Base-by-base conservation (phyloP, 768 basidiomycete genomes). In the Xerocomellus intermedius region DNA sequence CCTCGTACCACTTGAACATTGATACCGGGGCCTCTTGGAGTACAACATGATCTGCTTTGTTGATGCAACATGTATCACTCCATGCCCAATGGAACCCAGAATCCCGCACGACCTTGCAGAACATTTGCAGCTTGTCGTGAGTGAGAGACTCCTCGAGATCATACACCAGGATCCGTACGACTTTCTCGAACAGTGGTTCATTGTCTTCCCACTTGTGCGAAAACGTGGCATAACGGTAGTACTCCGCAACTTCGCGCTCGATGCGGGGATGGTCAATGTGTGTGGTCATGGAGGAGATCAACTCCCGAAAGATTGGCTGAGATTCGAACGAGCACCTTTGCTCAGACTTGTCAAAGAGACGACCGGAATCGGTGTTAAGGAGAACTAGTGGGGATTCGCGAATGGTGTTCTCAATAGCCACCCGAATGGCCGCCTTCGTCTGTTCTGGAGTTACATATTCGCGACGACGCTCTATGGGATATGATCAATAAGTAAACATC, bases 251-350 rank as follows among this genome's bases (percentile, higher is more conserved):
- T 0, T 56, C 26, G 3, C 33, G 36, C 5, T 48, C 16, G 3
- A 56, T 56, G 3, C 28, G 55, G n/a, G 38, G 4, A 12, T 22
- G 52, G 6, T 57, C 42, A 8, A 50, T 47, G 7, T 35, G n/a
- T 22, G 41, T 49, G 2, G 48, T 52, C 44, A 17, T 37, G 36
- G 60, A 60, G 1, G 54, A 55, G 21, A 52, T 5, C 13, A 56
- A 17, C 30, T 56, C 35, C 30, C 14, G 6, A 26, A 61, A 59
- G 6, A 32, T 5, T n/a, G 53, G 35, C 2, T 36, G 19, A 4
- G 30, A 38, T 37, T 60, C 52, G 14, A 60, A 58, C 43, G 41
- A 17, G 26, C 30, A n/a, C 1, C 36, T 48, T 24, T 51, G 56
- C 9, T 24, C 28, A 1, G 24, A 19, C 42, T 50, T 54, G 46